Evolutionary conservation across 148 eudicot species (phyloP).

Genomic region (Vaccinium myrtillus): DNA sequence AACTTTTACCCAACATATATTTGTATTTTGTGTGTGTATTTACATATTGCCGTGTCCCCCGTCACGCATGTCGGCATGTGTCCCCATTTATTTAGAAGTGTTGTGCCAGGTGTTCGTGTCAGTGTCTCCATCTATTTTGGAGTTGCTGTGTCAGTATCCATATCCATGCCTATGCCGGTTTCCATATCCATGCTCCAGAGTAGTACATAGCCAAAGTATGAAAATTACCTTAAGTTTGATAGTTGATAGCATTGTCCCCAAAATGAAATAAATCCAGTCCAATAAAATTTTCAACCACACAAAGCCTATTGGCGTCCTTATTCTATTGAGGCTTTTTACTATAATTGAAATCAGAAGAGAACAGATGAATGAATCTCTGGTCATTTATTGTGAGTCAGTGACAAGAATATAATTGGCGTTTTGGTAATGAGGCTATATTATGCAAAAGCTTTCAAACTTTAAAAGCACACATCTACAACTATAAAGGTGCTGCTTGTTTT

Average conservation of each 20-base stretch:
- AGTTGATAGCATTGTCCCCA: neutral
- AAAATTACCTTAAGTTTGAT: neutral
- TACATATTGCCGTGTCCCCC: neutral
- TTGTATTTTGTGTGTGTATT: too few relatives aligned
- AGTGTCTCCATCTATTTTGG: neutral
- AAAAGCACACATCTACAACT: neutral
- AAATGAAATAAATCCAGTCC: neutral
- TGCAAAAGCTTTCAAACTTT: neutral
- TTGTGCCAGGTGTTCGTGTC: neutral
- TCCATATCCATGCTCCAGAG: neutral
- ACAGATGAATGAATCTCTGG: neutral
- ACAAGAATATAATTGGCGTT: neutral
- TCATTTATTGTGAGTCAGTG: neutral
- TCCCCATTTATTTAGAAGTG: neutral
- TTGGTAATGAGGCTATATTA: neutral
- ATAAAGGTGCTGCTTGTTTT: too few relatives aligned
- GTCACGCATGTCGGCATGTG: neutral
- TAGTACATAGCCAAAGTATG: neutral
- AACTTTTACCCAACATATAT: neutral
- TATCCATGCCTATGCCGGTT: neutral
- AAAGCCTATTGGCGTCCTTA: too few relatives aligned
- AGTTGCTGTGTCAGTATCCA: neutral
- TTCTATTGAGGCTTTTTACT: too few relatives aligned
- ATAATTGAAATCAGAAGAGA: too few relatives aligned
- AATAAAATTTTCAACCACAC: too few relatives aligned